Conservation (phyloP, 192 early-diverging fungal genomes). For the Gryganskiella cystojenkinii region DNA sequence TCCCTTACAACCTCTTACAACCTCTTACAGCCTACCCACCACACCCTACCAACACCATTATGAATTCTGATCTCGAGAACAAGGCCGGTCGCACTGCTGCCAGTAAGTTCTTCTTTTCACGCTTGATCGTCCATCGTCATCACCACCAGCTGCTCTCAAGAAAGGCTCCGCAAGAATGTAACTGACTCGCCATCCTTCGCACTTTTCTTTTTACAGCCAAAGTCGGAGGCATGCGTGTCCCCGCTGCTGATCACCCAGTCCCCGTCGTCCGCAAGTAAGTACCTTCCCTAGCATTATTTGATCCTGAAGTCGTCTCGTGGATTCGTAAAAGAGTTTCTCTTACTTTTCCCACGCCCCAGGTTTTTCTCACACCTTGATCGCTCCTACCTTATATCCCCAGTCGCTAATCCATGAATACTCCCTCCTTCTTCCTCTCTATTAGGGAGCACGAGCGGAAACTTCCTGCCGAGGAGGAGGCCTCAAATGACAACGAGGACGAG, state of each 20-base stretch:
- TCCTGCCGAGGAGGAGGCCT: slow-evolving; percentile 10
- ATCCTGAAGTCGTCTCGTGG: too few species aligned
- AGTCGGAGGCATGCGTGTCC: slow-evolving; percentile 45
- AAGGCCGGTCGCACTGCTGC: slow-evolving; percentile 34
- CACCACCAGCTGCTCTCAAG: too few species aligned
- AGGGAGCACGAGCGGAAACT: slow-evolving; percentile 39
- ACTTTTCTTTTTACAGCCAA: slow-evolving; percentile 14
- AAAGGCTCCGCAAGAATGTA: too few species aligned
- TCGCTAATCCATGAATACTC: too few species aligned
- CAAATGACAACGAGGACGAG: slow-evolving; percentile 33
- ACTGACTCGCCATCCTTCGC: not conserved
- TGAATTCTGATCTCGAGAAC: slow-evolving; percentile 43
- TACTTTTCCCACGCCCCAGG: too few species aligned
- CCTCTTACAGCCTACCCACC: not conserved
- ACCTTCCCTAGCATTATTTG: not conserved
- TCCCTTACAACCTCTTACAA: not conserved
- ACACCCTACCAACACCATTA: not conserved
- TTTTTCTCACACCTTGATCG: too few species aligned
- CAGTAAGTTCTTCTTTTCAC: slow-evolving; percentile 11
- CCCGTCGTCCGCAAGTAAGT: slow-evolving; percentile 53
- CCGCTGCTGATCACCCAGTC: slow-evolving; percentile 33
- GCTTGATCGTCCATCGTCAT: too few species aligned
- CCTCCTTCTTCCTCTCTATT: not conserved
- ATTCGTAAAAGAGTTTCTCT: too few species aligned
- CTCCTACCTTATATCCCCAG: too few species aligned